Percentiles rank a stretch among this genome's conserved stretches.
These are phyloP conservation scores for Aspergillus novofumigatus DNA, from an alignment of 2,329 filamentous ascomycete genomes.

Conservation along the genomic window DNA sequence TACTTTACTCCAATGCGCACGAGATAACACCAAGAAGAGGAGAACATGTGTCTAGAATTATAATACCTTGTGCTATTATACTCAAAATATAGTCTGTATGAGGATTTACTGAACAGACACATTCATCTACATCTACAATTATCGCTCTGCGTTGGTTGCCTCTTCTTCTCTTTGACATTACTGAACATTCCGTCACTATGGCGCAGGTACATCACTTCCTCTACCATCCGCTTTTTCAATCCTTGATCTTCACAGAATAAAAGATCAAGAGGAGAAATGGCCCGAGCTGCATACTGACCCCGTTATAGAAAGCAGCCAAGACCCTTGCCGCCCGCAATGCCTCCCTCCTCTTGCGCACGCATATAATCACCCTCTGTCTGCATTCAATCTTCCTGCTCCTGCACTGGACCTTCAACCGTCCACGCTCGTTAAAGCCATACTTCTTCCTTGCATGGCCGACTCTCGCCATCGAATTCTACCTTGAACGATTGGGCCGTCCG, in stretches of 20 bases:
- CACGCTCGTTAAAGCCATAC: conserved; percentile 63
- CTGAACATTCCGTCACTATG: conserved; percentile 11
- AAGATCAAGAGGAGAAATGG: background rate
- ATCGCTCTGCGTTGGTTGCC: background rate
- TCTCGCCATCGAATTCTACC: conserved; percentile 74
- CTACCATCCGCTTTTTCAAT: background rate
- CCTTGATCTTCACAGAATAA: background rate
- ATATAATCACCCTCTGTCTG: conserved; percentile 67
- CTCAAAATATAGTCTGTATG: background rate
- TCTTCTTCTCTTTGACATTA: background rate
- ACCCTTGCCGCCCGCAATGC: conserved; percentile 74
- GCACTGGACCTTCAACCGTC: conserved; percentile 61
- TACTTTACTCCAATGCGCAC: background rate
- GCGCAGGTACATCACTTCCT: conserved; percentile 14
- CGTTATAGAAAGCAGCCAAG: conserved; percentile 46
- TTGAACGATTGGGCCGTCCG: conserved; percentile 81
- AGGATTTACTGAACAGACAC: background rate
- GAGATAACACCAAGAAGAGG: background rate
- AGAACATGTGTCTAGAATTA: background rate
- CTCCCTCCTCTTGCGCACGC: conserved; percentile 72
- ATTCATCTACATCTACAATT: background rate
- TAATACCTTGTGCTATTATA: background rate
- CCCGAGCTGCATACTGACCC: conserved; percentile 5
- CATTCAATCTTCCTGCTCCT: conserved; percentile 72
- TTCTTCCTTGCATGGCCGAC: conserved; percentile 68